phyloP scores from a whole-genome alignment of 179 eudicot species.

The Actinidia chinensis region DNA sequence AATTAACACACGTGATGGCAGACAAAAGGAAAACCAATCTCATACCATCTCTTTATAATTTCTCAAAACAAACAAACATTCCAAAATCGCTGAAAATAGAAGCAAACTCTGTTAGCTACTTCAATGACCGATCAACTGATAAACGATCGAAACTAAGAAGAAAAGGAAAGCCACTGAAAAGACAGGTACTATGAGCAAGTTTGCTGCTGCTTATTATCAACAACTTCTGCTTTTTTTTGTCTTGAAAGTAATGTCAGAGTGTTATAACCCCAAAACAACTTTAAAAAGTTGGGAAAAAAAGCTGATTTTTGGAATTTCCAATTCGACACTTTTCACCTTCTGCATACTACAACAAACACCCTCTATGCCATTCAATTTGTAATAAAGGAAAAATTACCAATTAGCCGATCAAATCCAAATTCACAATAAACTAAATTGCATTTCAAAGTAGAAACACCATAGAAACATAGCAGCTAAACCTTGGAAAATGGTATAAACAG shows the following conservation, averaged over 20 bases:
- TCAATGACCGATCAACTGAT: background rate
- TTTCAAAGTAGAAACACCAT: background rate
- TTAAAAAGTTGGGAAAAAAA: no score
- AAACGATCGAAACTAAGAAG: background rate
- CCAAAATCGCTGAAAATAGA: background rate
- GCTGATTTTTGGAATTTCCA: no score
- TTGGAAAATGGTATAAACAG: background rate
- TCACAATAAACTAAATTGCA: background rate
- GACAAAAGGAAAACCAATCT: no score
- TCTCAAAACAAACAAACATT: background rate
- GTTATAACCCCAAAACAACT: no score
- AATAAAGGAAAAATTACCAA: background rate
- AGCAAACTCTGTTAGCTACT: background rate
- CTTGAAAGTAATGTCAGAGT: no score
- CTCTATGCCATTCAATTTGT: no score
- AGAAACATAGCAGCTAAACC: background rate
- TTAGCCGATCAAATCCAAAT: background rate
- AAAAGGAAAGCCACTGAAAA: background rate
- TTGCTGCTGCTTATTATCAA: no score
- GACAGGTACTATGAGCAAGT: background rate
- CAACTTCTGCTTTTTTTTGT: no score
- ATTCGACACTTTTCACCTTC: no score
- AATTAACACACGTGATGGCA: background rate
- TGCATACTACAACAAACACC: no score
- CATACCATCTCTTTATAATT: background rate